Evolutionary conservation across 1,139 yeast genomes (phyloP).

Genomic region (Debaryomycetaceae sp.): DNA sequence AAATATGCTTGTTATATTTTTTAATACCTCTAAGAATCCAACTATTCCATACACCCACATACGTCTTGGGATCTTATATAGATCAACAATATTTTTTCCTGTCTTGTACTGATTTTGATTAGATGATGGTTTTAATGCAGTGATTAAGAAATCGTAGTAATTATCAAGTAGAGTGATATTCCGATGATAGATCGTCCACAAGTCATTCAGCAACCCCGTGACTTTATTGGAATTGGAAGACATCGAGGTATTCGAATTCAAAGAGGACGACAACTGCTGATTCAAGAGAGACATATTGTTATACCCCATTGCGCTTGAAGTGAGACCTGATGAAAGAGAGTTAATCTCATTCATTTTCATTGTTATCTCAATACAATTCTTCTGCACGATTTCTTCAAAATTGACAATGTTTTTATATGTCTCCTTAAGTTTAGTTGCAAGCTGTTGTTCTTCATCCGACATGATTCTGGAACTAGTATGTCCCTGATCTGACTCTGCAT

Average conservation of each 20-base stretch:
- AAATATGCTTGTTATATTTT: slow-evolving; percentile 61
- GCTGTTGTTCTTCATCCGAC: slow-evolving; percentile 65
- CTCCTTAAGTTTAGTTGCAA: slow-evolving; percentile 68
- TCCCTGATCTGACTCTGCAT: slow-evolving; percentile 2
- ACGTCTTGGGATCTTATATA: slow-evolving; percentile 71
- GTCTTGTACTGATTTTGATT: slow-evolving; percentile 55
- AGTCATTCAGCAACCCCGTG: slow-evolving; percentile 55
- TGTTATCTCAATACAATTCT: slow-evolving; percentile 57
- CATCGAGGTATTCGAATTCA: slow-evolving; percentile 14
- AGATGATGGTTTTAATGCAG: slow-evolving; percentile 62
- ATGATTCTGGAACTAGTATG: slow-evolving; percentile 29
- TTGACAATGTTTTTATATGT: slow-evolving; percentile 68
- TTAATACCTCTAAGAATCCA: slow-evolving; percentile 71
- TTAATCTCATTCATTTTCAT: slow-evolving; percentile 46
- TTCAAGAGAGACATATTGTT: slow-evolving; percentile 16
- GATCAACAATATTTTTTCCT: slow-evolving; percentile 69
- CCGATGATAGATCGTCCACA: slow-evolving; percentile 70
- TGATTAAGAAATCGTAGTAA: slow-evolving; percentile 66
- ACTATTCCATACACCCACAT: slow-evolving; percentile 85
- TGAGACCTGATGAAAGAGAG: slow-evolving; percentile 11
- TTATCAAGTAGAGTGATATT: slow-evolving; percentile 63
- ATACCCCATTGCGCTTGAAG: slow-evolving; percentile 8
- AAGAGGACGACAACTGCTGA: slow-evolving; percentile 17
- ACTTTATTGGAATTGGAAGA: slow-evolving; percentile 25
- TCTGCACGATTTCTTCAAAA: slow-evolving; percentile 66